Percentiles rank a stretch among this genome's conserved stretches.
phyloP scores from a whole-genome alignment of 148 eudicot genomes.

The Simmondsia chinensis region DNA sequence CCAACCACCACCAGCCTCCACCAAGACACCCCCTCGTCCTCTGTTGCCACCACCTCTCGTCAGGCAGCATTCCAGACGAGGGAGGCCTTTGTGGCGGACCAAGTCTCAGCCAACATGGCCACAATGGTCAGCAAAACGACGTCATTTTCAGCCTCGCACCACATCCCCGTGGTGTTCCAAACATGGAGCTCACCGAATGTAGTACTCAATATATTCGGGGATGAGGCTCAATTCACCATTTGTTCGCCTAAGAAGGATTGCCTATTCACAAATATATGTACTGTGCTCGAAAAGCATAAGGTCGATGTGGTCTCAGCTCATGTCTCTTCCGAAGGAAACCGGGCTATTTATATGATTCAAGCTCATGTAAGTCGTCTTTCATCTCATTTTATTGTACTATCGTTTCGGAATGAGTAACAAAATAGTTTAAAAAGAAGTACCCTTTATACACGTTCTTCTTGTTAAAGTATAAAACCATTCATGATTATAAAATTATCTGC shows the following conservation, averaged over 20 bases:
- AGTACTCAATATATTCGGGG: slow-evolving; percentile 47
- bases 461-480: too few relatives aligned
- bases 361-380: slow-evolving; percentile 39
- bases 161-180: slow-evolving; percentile 27
- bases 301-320: slow-evolving; percentile 34
- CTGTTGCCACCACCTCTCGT: slow-evolving; percentile 4
- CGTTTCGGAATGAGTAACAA: background rate
- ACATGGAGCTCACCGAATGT: slow-evolving; percentile 66
- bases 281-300: slow-evolving; percentile 51
- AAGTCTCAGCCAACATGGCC: slow-evolving; percentile 21
- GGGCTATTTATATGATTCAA: slow-evolving; percentile 45
- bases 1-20: background rate
- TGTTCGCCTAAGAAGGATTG: slow-evolving; percentile 38
- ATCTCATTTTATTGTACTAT: background rate
- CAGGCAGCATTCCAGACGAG: slow-evolving; percentile 15
- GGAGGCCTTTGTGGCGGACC: slow-evolving; percentile 62
- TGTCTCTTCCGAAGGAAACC: slow-evolving; percentile 30
- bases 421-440: too few relatives aligned
- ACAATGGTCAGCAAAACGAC: background rate
- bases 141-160: slow-evolving; percentile 7
- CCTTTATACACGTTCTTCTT: too few relatives aligned
- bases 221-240: slow-evolving; percentile 43
- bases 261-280: slow-evolving; percentile 32
- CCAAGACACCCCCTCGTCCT: slow-evolving; percentile 4
- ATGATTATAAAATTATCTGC: too few relatives aligned